Conservation (phyloP, 345 rosid species). For the Moricandia moricandioides region DNA sequence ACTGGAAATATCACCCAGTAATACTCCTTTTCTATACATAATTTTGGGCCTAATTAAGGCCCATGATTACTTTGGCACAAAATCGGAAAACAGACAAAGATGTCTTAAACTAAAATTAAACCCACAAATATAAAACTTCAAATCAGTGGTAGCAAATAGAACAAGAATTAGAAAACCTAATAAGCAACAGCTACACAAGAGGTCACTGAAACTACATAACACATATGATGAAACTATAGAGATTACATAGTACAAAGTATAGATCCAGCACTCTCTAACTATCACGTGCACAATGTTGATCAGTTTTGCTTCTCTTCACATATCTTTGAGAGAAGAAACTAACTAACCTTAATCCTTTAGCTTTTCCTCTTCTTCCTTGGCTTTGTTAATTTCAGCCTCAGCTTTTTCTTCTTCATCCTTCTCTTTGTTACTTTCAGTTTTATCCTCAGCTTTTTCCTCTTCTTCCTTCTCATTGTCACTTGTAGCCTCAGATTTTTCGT, state of each 20-base stretch:
- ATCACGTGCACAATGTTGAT: slow-evolving; percentile 9
- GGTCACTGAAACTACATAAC: slow-evolving; percentile 3
- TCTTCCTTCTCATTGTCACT: slow-evolving; percentile 37
- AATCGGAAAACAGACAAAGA: slow-evolving; percentile 10
- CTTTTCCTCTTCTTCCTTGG: slow-evolving; percentile 35
- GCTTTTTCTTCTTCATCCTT: slow-evolving; percentile 17
- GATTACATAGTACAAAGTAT: slow-evolving; percentile 26
- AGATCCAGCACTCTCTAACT: slow-evolving; percentile 13
- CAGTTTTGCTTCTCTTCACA: slow-evolving; percentile 19
- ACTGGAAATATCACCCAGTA: not conserved
- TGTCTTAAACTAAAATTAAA: not conserved
- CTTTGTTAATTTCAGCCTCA: slow-evolving; percentile 46
- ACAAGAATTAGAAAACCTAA: slow-evolving; percentile 7
- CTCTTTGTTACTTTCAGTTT: slow-evolving; percentile 40
- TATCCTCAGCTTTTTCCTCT: slow-evolving; percentile 41
- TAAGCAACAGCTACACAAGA: slow-evolving; percentile 28
- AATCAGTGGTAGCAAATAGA: not conserved
- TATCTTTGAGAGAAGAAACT: not conserved
- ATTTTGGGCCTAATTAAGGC: not conserved
- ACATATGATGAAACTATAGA: slow-evolving; percentile 8
- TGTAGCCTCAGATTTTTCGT: slow-evolving; percentile 45
- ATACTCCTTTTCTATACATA: not conserved
- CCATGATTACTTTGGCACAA: not conserved
- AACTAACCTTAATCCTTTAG: slow-evolving; percentile 34
- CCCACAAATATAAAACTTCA: not conserved